Base-by-base conservation (phyloP, 2,329 filamentous ascomycete species). In the Xylariaceae sp. region DNA sequence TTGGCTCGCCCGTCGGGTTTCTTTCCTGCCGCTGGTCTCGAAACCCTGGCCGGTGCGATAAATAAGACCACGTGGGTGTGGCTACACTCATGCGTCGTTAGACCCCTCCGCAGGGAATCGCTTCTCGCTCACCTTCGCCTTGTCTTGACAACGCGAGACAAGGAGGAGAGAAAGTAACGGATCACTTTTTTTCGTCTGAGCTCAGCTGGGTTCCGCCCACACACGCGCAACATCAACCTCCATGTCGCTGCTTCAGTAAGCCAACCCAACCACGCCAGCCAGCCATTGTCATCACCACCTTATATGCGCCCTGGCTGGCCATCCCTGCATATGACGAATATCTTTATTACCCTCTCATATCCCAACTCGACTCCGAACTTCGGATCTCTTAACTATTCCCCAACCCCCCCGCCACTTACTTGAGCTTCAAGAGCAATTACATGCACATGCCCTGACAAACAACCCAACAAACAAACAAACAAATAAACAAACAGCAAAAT, bases 181-280 rank as follows among this genome's bases (percentile, higher is more conserved):
- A 52, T 57, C 43, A 53, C 49, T 51, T 55, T 26, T 46, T 34
- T 13, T 34, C 45, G 40, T 48, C 29, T 52, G n/a, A 41, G 39
- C 41, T 59, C 57, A 60, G 54, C 57, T 51, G 19, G 32, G 32
- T 32, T 44, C 41, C 39, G 53, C 43, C 45, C 46, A 50, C 32
- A 48, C 50, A 16, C 40, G 26, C 36, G 32, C 36, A 43, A 47
- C 16, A 49, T 53, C 36, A 19, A 39, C 36, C 41, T 51, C n/a
- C 51, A 61, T 62, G 60, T 51, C 58, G 39, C 58, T 56, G 30
- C 53, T 61, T 34, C 60, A 59, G 60, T 62, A 61, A 61, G 60
- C 49, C 51, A 51, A 18, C 37, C 34, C 32, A 34, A 34, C 32
- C 32, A 34, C 46, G 45, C 34, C 46, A 41, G 21, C 37, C 49